Percentiles rank a stretch among this genome's conserved stretches.
Conservation (phyloP, 1,139 yeast species). For the Scheffersomyces parashehatae region DNA sequence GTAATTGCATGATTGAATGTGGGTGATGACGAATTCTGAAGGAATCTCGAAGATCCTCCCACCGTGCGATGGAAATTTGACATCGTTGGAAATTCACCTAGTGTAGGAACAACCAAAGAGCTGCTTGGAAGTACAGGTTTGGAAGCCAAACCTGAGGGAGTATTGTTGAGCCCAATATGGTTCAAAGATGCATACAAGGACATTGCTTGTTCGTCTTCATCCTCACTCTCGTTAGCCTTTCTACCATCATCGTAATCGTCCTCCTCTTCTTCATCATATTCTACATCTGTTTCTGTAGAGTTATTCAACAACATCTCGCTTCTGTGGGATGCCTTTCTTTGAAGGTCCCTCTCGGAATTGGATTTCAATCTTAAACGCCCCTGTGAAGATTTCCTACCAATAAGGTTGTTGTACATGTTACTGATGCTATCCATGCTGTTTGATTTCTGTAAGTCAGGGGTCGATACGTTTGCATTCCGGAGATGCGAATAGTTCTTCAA, state of each 20-base stretch:
- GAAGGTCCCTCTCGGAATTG: constrained; percentile 15
- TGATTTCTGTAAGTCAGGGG: constrained; percentile 16
- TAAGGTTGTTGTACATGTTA: constrained; percentile 19
- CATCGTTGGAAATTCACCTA: constrained; percentile 45
- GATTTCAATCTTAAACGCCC: constrained; percentile 18
- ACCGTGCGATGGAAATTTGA: constrained; percentile 27
- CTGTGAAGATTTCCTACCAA: constrained; percentile 17
- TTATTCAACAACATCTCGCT: constrained; percentile 2
- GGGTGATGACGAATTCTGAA: constrained; percentile 7
- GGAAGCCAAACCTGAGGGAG: constrained; percentile 24
- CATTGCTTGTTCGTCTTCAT: constrained; percentile 57
- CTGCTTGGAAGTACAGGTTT: constrained; percentile 16
- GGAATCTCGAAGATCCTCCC: constrained; percentile 10
- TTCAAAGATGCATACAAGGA: constrained; percentile 46
- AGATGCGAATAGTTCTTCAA: constrained; percentile 27
- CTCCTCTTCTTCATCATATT: constrained; percentile 7
- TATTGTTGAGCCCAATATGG: constrained; percentile 18
- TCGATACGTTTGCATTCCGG: constrained; percentile 13
- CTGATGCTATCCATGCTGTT: constrained; percentile 24
- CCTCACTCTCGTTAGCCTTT: constrained; percentile 39
- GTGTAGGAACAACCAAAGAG: constrained; percentile 38
- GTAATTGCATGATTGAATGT: constrained; percentile 10
- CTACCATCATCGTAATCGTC: constrained; percentile 14
- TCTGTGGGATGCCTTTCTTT: constrained; percentile 1
- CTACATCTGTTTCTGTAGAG: constrained; percentile 10